Evolutionary conservation across 1,284 basidiomycete genomes (phyloP).

Genomic region (Mrakiaceae sp.): DNA sequence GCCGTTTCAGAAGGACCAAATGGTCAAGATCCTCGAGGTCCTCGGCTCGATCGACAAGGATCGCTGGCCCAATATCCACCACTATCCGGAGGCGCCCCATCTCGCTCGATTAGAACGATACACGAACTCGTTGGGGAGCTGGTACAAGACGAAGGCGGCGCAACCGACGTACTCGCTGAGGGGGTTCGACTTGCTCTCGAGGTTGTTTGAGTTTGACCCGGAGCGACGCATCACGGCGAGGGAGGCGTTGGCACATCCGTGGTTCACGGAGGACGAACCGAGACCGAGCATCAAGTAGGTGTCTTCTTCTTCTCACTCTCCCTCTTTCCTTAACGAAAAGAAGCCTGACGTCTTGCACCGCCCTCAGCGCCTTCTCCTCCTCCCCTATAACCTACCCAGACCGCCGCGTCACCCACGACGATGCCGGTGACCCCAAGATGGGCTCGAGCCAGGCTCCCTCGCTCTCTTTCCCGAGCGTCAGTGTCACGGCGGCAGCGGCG

Average conservation of each 20-base stretch:
- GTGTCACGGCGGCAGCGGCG: conserved; percentile 4
- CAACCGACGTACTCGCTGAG: conserved; percentile 40
- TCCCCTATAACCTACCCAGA: conserved; percentile 38
- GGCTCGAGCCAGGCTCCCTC: conserved; percentile 7
- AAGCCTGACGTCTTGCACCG: neutral
- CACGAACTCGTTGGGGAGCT: conserved; percentile 51
- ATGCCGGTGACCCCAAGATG: conserved; percentile 22
- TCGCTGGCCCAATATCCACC: conserved; percentile 75
- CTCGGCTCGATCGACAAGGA: conserved; percentile 76
- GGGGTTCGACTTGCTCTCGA: conserved; percentile 72
- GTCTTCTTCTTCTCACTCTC: neutral
- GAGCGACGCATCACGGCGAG: conserved; percentile 71
- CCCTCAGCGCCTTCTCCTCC: conserved; percentile 31
- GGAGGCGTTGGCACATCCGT: conserved; percentile 62
- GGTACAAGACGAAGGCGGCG: conserved; percentile 57
- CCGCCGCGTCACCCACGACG: conserved; percentile 42
- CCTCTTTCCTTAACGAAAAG: neutral
- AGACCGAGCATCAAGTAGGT: conserved; percentile 34
- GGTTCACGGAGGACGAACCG: conserved; percentile 39
- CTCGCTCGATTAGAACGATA: conserved; percentile 68
- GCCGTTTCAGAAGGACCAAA: conserved; percentile 88
- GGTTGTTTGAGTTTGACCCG: conserved; percentile 81
- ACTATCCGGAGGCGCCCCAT: conserved; percentile 78
- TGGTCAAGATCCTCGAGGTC: conserved; percentile 89
- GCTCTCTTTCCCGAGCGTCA: conserved; percentile 3